phyloP scores from a whole-genome alignment of 805 yeast genomes.

The Candida glaebosa region DNA sequence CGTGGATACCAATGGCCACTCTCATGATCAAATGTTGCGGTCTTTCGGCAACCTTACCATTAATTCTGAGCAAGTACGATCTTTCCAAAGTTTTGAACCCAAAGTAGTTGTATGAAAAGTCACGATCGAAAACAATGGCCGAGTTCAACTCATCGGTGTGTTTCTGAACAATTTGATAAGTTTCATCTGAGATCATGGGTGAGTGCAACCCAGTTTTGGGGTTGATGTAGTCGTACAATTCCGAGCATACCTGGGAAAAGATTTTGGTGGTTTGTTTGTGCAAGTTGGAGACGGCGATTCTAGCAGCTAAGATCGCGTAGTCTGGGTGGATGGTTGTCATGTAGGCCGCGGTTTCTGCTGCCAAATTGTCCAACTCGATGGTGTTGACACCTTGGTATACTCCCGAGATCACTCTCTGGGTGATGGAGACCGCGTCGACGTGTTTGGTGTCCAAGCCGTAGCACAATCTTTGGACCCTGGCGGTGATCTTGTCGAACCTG shows the following conservation, averaged over 20 bases:
- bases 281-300: constrained; percentile 90
- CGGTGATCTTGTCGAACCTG: constrained; percentile 94
- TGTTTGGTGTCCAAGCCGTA: constrained; percentile 90
- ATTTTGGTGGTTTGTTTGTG: constrained; percentile 91
- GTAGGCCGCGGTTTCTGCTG: constrained; percentile 97
- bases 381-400: constrained; percentile 98
- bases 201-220: constrained; percentile 67
- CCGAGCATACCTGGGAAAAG: constrained; percentile 72
- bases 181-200: constrained; percentile 43
- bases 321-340: constrained; percentile 99
- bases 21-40: constrained; percentile 63
- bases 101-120: constrained; percentile 54
- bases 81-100: constrained; percentile 62
- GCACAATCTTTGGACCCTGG: constrained; percentile 84
- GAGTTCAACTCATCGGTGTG: constrained; percentile 42
- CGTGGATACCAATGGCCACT: constrained; percentile 60
- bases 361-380: constrained; percentile 60
- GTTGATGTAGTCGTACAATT: constrained; percentile 73
- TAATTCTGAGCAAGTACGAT: constrained; percentile 51
- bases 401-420: constrained; percentile 93
- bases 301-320: constrained; percentile 90
- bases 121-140: constrained; percentile 46
- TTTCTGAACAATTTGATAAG: constrained; percentile 34
- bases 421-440: constrained; percentile 92
- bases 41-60: constrained; percentile 58